Evolutionary conservation across 192 early-diverging fungal genomes (phyloP).

Genomic region (Chytriomyces sp.): DNA sequence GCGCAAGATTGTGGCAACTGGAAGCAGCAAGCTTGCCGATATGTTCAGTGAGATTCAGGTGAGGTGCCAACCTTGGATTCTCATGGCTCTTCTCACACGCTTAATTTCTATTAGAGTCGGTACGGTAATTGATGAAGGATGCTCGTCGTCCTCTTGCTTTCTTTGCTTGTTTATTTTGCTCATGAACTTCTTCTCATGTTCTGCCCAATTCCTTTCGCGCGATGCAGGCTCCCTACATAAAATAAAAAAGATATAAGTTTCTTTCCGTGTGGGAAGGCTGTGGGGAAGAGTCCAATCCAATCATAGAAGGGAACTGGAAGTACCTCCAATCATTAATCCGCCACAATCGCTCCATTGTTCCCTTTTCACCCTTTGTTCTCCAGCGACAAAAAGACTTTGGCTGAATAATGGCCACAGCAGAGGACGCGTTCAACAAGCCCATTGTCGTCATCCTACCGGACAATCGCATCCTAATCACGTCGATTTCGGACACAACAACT

Average conservation of each 20-base stretch:
- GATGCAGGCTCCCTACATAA: background rate
- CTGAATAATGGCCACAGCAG: too few species aligned
- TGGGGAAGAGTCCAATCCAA: background rate
- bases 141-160: background rate
- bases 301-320: background rate
- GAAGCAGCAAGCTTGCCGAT: conserved; percentile 48
- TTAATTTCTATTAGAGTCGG: background rate
- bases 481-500: background rate
- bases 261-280: background rate
- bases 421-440: background rate
- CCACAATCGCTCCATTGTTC: background rate
- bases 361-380: background rate
- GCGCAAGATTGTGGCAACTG: conserved; percentile 46
- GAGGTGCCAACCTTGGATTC: background rate
- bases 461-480: background rate
- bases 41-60: conserved; percentile 57
- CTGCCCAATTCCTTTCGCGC: background rate
- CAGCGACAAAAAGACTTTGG: background rate
- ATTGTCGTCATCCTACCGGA: background rate
- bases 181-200: background rate
- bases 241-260: background rate
- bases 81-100: background rate
- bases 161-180: background rate
- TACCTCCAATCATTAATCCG: background rate
- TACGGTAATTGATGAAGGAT: background rate